Base-by-base conservation (phyloP, 257 asterid genomes). In the Petunia secreta region DNA sequence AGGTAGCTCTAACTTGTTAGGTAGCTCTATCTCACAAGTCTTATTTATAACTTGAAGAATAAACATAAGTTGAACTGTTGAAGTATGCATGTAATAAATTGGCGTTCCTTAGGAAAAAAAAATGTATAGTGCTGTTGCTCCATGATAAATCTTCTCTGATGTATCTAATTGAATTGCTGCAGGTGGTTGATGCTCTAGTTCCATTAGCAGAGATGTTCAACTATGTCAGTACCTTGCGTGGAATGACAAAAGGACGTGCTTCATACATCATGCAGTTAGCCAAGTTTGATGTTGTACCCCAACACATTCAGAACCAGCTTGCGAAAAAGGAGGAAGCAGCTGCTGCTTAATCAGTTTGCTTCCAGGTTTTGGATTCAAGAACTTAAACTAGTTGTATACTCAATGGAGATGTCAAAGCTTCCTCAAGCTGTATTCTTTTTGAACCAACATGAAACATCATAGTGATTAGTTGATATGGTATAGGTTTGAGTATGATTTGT, bases 151-250 rank as follows among this genome's bases (percentile, higher is more conserved):
- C 2, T 36, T 36, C 39, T 25, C 59, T 46, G 77, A 69, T 46
- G 59, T 10, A 65, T 67, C 14, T 15, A 50, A n/a, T 62, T 60
- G 5, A 58, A 64, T 46, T 71, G 11, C 44, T 77, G 79, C 89
- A 95, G 98, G 98, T 94, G 83, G 98, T 96, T 40, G 97, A 96
- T 87, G 89, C 98, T 6, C 75, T 90, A 80, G 98, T 94, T 84
- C 99, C 98, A 16, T 89, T 94, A 3, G 98, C 98, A 6, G 99
- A 94, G 92, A 96, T 96, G 99, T 96, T 94, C 88, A 97, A 91
- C 83, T 96, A 94, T 8, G 99, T 96, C 40, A 96, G 99, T 77
- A 92, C 94, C 16, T 88, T 96, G 39, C 80, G 98, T 76, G 98
- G 98, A 69, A 92, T 90, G 99, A 93, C 99, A 39, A 96, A 96